These are phyloP conservation scores for Dendrobium huoshanense DNA, from an alignment of 106 monocot genomes.

Conservation along the genomic window DNA sequence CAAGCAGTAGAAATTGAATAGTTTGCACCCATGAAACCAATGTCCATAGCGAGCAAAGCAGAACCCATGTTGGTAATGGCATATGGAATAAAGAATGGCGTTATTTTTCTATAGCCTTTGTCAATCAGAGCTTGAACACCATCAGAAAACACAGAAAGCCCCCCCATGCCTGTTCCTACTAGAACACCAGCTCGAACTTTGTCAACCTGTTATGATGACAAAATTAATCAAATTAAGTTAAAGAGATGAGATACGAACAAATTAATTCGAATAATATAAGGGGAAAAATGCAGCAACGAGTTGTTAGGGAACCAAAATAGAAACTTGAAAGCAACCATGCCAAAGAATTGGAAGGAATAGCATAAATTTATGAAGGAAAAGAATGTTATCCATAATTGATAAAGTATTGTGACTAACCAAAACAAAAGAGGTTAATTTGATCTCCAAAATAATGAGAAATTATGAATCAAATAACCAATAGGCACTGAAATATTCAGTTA, in stretches of 20 bases:
- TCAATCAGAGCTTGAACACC: constrained; percentile 93
- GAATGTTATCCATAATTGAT: not conserved
- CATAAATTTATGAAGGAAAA: not conserved
- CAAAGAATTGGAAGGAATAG: not conserved
- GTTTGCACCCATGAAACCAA: constrained; percentile 98
- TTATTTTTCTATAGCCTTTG: constrained; percentile 91
- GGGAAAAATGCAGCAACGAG: not conserved
- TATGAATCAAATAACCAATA: not conserved
- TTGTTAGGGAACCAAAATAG: not conserved
- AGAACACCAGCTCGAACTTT: constrained; percentile 88
- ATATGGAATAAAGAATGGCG: constrained; percentile 93
- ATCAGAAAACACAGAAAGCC: constrained; percentile 80
- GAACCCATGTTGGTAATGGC: constrained; percentile 98
- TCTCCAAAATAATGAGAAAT: not conserved
- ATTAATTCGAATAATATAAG: not conserved
- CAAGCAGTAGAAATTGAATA: constrained; percentile 99
- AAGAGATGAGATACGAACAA: not conserved
- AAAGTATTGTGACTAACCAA: not conserved
- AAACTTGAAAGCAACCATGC: not conserved
- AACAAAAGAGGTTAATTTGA: not conserved
- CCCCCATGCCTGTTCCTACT: constrained; percentile 95
- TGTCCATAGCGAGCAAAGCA: constrained; percentile 94
- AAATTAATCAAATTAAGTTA: not conserved
- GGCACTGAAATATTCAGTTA: not conserved
- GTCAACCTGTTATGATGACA: constrained; percentile 54